A percentile compares a stretch with the other conserved stretches of the same genome.
phyloP scores from a whole-genome alignment of 2,329 filamentous ascomycete genomes.

The Alternaria longipes region DNA sequence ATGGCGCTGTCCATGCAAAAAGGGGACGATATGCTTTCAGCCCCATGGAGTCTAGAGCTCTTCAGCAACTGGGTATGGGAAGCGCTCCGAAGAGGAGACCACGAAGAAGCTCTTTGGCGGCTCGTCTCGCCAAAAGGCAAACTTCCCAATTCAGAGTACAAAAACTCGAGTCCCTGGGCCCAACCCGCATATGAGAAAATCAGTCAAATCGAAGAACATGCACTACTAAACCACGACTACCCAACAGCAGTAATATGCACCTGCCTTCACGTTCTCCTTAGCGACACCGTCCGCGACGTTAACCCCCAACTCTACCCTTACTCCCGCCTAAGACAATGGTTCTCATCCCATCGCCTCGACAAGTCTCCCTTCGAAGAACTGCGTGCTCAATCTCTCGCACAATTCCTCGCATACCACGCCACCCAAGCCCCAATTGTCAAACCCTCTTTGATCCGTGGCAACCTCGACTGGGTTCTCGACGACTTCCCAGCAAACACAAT shows the following conservation, averaged over 20 bases:
- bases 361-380: conserved; percentile 63
- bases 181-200: conserved; percentile 26
- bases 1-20: conserved; percentile 70
- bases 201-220: conserved; percentile 58
- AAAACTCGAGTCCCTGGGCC: conserved; percentile 16
- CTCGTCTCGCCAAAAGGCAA: conserved; percentile 44
- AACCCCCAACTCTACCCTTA: conserved; percentile 53
- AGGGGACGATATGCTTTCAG: conserved; percentile 62
- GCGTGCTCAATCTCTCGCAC: conserved; percentile 73
- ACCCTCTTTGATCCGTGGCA: conserved; percentile 69
- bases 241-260: conserved; percentile 62
- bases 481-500: conserved; percentile 79
- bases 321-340: conserved; percentile 28
- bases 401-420: conserved; percentile 73
- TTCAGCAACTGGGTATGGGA: conserved; percentile 72
- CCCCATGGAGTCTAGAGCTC: conserved; percentile 55
- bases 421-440: conserved; percentile 71
- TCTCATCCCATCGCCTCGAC: conserved; percentile 34
- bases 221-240: conserved; percentile 59
- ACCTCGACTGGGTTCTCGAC: conserved; percentile 68
- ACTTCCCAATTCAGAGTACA: conserved; percentile 5
- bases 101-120: conserved; percentile 43
- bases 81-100: conserved; percentile 61
- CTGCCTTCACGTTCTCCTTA: conserved; percentile 71
- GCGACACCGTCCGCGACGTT: conserved; percentile 66